Base-by-base conservation (phyloP, 805 yeast species). In the Kazachstania africana region DNA sequence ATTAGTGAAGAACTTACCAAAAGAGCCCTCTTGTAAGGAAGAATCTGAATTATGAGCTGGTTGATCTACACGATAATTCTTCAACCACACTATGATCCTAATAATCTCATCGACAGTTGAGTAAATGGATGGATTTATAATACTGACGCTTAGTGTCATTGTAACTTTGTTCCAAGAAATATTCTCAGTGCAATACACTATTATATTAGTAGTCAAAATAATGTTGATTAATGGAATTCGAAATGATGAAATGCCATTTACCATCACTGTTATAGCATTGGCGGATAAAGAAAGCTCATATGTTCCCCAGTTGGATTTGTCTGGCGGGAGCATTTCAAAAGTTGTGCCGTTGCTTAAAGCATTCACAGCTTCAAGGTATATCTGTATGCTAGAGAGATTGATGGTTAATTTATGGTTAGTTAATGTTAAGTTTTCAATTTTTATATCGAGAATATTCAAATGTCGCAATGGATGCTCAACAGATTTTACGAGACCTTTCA, bases 111-210 rank as follows among this genome's bases (percentile, higher is more conserved):
- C 38, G 6, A 48, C 31, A 2, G 53, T 43, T 4, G 50, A 35
- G n/a, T 44, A 43, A 3, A 54, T 30, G 1, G 52, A 37, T 12
- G 59, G 56, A 29, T 55, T 51, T 3, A 54, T 45, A 9, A 55
- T 36, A 32, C 44, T 51, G 10, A 46, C 26, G 8, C 48, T 47
- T 27, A 42, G 40, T 8, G 47, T 36, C 9, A 48, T 17, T 16
- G 37, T 44, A 1, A 49, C 40, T 16, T 39, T 35, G 3, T 42
- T 34, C 12, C 46, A 27, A 4, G 44, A 36, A 9, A 39, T 17
- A 8, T 40, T 36, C 15, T 40, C 39, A 5, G 39, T 27, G n/a
- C 43, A 36, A 31, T 37, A 42, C 15, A 46, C 36, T 3, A 51
- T 21, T 6, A 52, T 19, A 31, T 53, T 55, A 3, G 57, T 44